phyloP scores from a whole-genome alignment of 805 yeast genomes.

The Ogataea trehaloabstinens region DNA sequence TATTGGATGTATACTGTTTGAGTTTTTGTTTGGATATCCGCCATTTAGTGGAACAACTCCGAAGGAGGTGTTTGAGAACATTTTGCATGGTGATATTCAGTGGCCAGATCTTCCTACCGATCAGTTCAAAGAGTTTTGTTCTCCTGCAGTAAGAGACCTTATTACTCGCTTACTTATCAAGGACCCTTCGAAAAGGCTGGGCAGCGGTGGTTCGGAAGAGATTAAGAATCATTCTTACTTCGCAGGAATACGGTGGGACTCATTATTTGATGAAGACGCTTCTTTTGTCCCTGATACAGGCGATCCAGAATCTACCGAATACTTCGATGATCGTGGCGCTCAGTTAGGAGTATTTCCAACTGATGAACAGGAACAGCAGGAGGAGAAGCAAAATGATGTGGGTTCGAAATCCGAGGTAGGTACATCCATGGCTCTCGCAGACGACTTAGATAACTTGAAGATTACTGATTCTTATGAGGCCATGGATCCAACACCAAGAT shows the following conservation, averaged over 20 bases:
- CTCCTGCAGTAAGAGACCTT: constrained; percentile 71
- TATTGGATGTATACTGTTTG: constrained; percentile 91
- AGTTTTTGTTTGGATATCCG: constrained; percentile 87
- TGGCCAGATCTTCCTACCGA: constrained; percentile 75
- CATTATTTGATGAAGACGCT: constrained; percentile 66
- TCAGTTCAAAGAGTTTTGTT: constrained; percentile 50
- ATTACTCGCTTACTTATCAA: constrained; percentile 59
- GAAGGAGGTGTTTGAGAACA: constrained; percentile 77
- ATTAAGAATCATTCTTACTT: constrained; percentile 80
- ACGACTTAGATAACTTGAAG: constrained; percentile 20
- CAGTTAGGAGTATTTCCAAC: constrained; percentile 59
- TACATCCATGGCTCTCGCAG: not conserved
- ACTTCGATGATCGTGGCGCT: constrained; percentile 91
- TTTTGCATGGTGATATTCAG: constrained; percentile 66
- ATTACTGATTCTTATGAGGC: constrained; percentile 4
- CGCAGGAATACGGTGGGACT: constrained; percentile 68
- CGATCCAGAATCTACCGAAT: constrained; percentile 85
- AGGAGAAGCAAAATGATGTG: constrained; percentile 30
- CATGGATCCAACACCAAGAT: not conserved
- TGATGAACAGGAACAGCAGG: constrained; percentile 37
- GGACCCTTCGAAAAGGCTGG: constrained; percentile 69
- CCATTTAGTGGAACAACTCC: constrained; percentile 89
- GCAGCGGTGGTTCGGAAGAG: constrained; percentile 75
- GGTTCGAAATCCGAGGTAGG: constrained; percentile 1
- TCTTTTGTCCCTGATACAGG: constrained; percentile 79